A percentile compares a stretch with the other conserved stretches of the same genome.
These are phyloP conservation scores for Colletotrichum caudatum DNA, from an alignment of 2,329 filamentous ascomycete genomes.

Conservation along the genomic window DNA sequence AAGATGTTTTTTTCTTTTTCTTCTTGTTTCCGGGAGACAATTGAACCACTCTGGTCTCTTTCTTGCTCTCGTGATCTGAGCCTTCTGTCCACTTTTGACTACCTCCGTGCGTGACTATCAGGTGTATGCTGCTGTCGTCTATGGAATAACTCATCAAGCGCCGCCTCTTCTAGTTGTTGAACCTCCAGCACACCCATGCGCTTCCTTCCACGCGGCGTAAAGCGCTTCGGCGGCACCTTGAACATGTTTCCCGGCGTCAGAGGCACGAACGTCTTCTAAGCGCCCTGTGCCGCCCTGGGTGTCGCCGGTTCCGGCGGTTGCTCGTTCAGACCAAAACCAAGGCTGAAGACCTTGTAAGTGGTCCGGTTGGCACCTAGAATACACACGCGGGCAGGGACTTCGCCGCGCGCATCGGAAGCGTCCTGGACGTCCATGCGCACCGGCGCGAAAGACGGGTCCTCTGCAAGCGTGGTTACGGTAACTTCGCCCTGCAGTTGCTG, in stretches of 20 bases:
- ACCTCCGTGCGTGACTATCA: neutral
- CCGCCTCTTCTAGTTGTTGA: slow-evolving; percentile 3
- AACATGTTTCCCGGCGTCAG: slow-evolving; percentile 39
- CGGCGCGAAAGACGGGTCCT: slow-evolving; percentile 54
- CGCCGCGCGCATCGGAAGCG: slow-evolving; percentile 57
- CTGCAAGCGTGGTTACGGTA: slow-evolving; percentile 35
- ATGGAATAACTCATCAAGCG: slow-evolving; percentile 31
- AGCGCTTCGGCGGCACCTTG: slow-evolving; percentile 35
- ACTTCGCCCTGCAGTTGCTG: neutral
- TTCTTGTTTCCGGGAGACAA: neutral
- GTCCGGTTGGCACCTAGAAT: slow-evolving; percentile 62
- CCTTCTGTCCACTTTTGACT: neutral
- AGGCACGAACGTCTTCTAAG: slow-evolving; percentile 34
- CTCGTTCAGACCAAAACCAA: slow-evolving; percentile 45
- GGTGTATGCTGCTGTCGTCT: neutral
- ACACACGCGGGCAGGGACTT: slow-evolving; percentile 63
- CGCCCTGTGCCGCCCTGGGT: slow-evolving; percentile 8
- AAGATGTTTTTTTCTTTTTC: neutral
- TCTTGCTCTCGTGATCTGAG: neutral
- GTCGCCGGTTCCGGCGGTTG: slow-evolving; percentile 1
- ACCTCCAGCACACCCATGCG: slow-evolving; percentile 20
- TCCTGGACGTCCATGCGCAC: slow-evolving; percentile 65
- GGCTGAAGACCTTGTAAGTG: slow-evolving; percentile 60
- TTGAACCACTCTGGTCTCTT: neutral
- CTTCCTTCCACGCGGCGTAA: slow-evolving; percentile 37